Evolutionary conservation across 306 rosid genomes (phyloP), one percentile per base, ranked within the genome.

Genomic region (Mimosa bimucronata): DNA sequence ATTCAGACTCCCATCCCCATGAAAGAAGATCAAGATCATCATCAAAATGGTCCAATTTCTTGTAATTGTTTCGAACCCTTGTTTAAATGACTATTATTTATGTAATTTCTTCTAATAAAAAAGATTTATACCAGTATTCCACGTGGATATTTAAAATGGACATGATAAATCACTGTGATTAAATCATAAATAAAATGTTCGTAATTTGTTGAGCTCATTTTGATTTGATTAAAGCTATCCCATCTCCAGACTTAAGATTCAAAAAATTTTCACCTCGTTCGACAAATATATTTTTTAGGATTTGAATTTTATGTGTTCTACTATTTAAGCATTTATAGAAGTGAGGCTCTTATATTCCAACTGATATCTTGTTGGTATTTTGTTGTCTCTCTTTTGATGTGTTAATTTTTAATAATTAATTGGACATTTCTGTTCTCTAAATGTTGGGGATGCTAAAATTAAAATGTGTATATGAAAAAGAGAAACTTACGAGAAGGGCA

Each of bases 31-130:
- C 73, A 75, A 30, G 69, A 82, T 66, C 79, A 79, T 61, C 83
- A 71, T 66, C 83, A 66, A 28, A 82, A 83, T 53, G 80, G 44
- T 44, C 72, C 90, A 6, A 67, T 83, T 75, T 90, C 97, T 1
- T 92, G 94, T 40, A 83, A 78, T 79, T 94, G 96, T 66, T 94
- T 94, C 25, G 88, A 82, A 75, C 68, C 88, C 28, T 81, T 77
- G 77, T 86, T 82, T 65, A 19, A 41, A 18, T 58, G 57, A 31
- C 28, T 14, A 19, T 52, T 1, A 6, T 11, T 55, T 15, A 21
- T 14, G n/a, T 16, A 37, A n/a, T 74, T 28, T 46, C 21, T 68
- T 44, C 29, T 74, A 61, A 37, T 28, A 14, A 29, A 61, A 28
- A 28, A 1, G 9, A 29, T 62, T n/a, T n/a, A n/a, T n/a, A n/a